These are phyloP conservation scores for Euphorbia schlechtendalii DNA, from an alignment of 441 rosid species.

Conservation along the genomic window DNA sequence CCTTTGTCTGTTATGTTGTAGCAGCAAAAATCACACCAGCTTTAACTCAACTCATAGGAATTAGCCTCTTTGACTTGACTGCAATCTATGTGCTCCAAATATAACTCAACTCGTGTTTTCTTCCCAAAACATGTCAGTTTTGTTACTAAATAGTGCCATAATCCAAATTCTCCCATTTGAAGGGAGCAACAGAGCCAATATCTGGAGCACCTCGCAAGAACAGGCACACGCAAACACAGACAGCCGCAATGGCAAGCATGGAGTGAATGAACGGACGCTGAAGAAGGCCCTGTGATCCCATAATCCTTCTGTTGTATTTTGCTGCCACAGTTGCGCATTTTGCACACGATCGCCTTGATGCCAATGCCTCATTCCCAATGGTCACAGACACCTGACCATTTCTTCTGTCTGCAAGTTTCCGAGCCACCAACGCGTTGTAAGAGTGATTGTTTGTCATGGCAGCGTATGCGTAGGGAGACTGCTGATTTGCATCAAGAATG, in stretches of 20 bases:
- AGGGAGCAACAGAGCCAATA: slow-evolving; percentile 50
- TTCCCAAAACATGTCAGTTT: too few species aligned
- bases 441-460: slow-evolving; percentile 53
- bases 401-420: slow-evolving; percentile 57
- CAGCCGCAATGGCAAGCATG: slow-evolving; percentile 89
- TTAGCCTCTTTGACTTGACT: neutral
- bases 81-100: neutral
- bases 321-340: slow-evolving; percentile 52
- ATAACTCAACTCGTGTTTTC: neutral
- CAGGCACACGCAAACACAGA: slow-evolving; percentile 88
- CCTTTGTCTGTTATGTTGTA: neutral
- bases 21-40: too few species aligned
- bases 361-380: slow-evolving; percentile 36
- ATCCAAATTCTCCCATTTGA: slow-evolving; percentile 70
- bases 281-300: slow-evolving; percentile 59
- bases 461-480: slow-evolving; percentile 66
- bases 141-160: slow-evolving; percentile 50
- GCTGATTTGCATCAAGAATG: slow-evolving; percentile 46
- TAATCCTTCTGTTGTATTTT: slow-evolving; percentile 36
- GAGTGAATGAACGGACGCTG: slow-evolving; percentile 77
- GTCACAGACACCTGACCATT: slow-evolving; percentile 58
- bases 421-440: slow-evolving; percentile 61
- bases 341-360: slow-evolving; percentile 36
- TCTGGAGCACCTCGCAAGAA: slow-evolving; percentile 66
- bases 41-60: too few species aligned